Percentiles rank a stretch among this genome's conserved stretches.
Evolutionary conservation across 495 filamentous ascomycete species (phyloP).

Genomic region (Penicillium paxilli): DNA sequence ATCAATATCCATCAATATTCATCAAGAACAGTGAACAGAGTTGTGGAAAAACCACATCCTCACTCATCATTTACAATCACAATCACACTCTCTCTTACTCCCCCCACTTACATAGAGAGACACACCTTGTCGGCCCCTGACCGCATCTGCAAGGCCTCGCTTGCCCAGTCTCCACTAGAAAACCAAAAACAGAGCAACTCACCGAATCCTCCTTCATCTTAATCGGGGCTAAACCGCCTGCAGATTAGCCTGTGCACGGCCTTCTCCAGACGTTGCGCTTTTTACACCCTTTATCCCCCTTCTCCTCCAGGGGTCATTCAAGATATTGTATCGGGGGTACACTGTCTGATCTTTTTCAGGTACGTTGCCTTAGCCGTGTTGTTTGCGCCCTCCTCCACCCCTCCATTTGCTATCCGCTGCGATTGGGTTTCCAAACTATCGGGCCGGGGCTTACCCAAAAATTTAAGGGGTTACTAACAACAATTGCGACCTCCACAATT

Average conservation of each 20-base stretch:
- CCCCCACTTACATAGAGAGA: not conserved
- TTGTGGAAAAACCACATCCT: too few species aligned
- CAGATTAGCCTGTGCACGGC: slow-evolving; percentile 21
- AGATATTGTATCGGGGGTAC: slow-evolving; percentile 7
- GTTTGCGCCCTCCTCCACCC: slow-evolving; percentile 1
- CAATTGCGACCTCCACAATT: slow-evolving; percentile 15
- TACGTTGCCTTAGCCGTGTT: not conserved
- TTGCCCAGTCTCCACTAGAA: not conserved
- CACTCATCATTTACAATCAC: too few species aligned
- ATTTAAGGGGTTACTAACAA: slow-evolving; percentile 19
- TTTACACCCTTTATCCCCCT: slow-evolving; percentile 6
- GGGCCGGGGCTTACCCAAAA: slow-evolving; percentile 6
- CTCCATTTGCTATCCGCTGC: not conserved
- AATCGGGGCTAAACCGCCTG: slow-evolving; percentile 20
- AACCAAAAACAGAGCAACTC: not conserved
- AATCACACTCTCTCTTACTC: not conserved
- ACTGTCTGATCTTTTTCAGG: slow-evolving; percentile 1
- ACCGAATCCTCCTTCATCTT: slow-evolving; percentile 26
- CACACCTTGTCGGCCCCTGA: not conserved
- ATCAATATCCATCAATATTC: too few species aligned
- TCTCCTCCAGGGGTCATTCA: slow-evolving; percentile 7
- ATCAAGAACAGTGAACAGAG: too few species aligned
- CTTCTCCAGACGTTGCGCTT: slow-evolving; percentile 19
- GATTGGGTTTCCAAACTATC: not conserved
- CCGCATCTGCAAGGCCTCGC: slow-evolving; percentile 2